A percentile compares a stretch with the other conserved stretches of the same genome.
Evolutionary conservation across 805 yeast genomes (phyloP).

Genomic region (Wickerhamiella vanderwaltii): DNA sequence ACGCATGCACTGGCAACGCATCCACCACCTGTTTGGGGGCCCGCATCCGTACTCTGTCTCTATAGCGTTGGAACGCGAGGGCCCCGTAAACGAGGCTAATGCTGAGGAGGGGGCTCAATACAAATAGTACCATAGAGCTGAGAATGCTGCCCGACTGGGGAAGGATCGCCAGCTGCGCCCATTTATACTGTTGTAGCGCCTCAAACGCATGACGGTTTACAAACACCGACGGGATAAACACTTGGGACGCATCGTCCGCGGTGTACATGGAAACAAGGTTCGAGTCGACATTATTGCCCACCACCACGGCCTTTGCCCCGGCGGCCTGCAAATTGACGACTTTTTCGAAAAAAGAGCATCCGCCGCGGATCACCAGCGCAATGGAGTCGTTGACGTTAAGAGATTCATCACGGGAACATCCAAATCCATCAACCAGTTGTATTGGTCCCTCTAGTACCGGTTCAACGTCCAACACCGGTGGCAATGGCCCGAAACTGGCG

Average conservation of each 20-base stretch:
- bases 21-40: slow-evolving; percentile 30
- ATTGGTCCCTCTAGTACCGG: slow-evolving; percentile 7
- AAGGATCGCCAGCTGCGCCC: slow-evolving; percentile 17
- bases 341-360: slow-evolving; percentile 44
- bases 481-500: slow-evolving; percentile 29
- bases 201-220: slow-evolving; percentile 36
- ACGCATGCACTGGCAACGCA: slow-evolving; percentile 28
- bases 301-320: slow-evolving; percentile 42
- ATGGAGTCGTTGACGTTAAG: slow-evolving; percentile 22
- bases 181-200: slow-evolving; percentile 17
- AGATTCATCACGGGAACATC: slow-evolving; percentile 17
- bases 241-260: slow-evolving; percentile 33
- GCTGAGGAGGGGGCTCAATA: slow-evolving; percentile 32
- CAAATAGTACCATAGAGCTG: slow-evolving; percentile 29
- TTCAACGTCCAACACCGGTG: slow-evolving; percentile 19
- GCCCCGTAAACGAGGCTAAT: slow-evolving; percentile 28
- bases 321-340: slow-evolving; percentile 34
- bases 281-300: slow-evolving; percentile 40
- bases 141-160: slow-evolving; percentile 26
- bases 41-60: slow-evolving; percentile 26
- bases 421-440: slow-evolving; percentile 19
- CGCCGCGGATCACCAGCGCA: slow-evolving; percentile 37
- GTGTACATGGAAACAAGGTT: slow-evolving; percentile 47
- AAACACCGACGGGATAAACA: slow-evolving; percentile 41
- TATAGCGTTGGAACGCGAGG: slow-evolving; percentile 28